Base-by-base conservation (phyloP, 495 filamentous ascomycete species). In the Aspergillus leporis region DNA sequence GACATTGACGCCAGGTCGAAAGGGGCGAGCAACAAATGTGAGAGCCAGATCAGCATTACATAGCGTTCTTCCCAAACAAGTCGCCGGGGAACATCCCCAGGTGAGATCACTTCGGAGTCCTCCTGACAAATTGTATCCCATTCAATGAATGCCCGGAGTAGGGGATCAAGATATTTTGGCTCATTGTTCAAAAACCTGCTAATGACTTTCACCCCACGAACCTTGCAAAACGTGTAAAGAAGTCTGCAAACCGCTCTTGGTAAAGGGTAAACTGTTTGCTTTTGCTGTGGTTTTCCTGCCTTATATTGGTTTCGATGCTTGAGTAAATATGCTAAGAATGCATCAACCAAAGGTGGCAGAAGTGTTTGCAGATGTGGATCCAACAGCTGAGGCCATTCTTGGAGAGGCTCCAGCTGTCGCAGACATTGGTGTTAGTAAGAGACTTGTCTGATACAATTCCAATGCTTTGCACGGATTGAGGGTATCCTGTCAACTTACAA, bases 351-450 rank as follows among this genome's bases (percentile, higher is more conserved):
- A 8, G 81, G 77, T 32, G 89, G 84, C 40, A 98, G 71, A 67
- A 95, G 83, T 57, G 76, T 78, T 57, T 86, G 83, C 46, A 99
- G 81, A 69, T 94, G 80, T 1, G 92, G 87, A 72, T 99, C 94
- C n/a, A 99, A 84, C 5, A 99, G 83, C 69, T 99, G 94, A 19
- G 94, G 93, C 64, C 91, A 88, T 75, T 97, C 94, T 80, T 97
- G 94, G 67, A 98, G 98, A 36, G 88, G 90, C 59, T 96, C 92
- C 32, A 98, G 80, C 80, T 96, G 72, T 72, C 73, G 31, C 5
- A 55, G 12, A 12, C 22, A 21, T 41, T 38, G 64, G 34, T 53
- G 58, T 49, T 53, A 64, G 53, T 51, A 28, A 23, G 54, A 23
- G 46, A 2, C 19, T 5, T 0, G 50, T 18, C 19, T 38, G 21